phyloP scores from a whole-genome alignment of 306 rosid species.

The Cicer yamashitae region DNA sequence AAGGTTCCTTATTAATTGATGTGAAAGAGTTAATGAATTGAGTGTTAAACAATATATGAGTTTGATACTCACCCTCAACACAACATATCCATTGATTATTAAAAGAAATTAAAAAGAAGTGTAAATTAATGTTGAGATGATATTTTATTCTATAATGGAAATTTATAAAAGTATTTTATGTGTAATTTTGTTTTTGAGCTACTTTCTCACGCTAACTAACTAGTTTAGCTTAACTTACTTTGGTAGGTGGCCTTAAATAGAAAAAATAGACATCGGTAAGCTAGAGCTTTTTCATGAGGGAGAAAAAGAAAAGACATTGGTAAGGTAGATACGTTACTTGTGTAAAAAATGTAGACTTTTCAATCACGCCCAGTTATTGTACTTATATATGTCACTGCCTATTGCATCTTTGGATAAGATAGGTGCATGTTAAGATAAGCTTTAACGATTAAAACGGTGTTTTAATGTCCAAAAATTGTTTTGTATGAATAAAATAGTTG shows the following conservation, averaged over 20 bases:
- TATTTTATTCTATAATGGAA: too few species aligned
- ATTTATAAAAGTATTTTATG: too few species aligned
- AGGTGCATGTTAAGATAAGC: background rate
- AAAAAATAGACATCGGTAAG: background rate
- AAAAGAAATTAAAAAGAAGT: too few species aligned
- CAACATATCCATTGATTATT: too few species aligned
- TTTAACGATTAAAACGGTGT: background rate
- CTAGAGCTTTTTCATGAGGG: background rate
- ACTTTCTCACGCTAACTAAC: slow-evolving; percentile 4
- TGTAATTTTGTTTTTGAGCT: background rate
- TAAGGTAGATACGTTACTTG: background rate
- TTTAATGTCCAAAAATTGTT: background rate
- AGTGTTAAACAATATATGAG: too few species aligned
- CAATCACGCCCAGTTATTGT: background rate
- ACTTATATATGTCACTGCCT: background rate
- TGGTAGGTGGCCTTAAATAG: background rate
- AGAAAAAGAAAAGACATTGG: background rate
- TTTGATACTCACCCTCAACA: too few species aligned
- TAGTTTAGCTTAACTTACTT: background rate
- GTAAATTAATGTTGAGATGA: too few species aligned
- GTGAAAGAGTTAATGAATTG: too few species aligned
- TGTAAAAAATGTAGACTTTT: background rate
- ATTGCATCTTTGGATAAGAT: background rate
- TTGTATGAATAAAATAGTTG: background rate
- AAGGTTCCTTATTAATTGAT: too few species aligned